Conservation (phyloP, 176 grass and related monocot species). For the Chloris gayana region DNA sequence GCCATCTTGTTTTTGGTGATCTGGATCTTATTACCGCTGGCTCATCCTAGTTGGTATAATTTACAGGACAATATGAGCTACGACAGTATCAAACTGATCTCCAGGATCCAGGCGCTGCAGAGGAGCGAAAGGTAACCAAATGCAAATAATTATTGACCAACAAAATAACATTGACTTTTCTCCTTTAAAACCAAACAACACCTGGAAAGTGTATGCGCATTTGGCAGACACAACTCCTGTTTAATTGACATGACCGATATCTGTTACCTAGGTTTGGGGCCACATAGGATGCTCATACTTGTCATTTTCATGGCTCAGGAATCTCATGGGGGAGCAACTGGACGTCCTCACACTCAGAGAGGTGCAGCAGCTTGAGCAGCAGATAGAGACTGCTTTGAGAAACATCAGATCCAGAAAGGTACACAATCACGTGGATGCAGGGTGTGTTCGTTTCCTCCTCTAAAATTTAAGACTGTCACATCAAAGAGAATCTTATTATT, state of each 20-base stretch:
- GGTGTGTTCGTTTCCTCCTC: too few species aligned
- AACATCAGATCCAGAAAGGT: conserved; percentile 79
- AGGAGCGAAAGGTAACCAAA: conserved; percentile 50
- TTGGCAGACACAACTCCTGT: conserved; percentile 23
- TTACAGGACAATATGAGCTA: conserved; percentile 35
- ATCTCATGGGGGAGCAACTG: conserved; percentile 74
- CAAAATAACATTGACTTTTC: not conserved
- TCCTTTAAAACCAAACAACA: not conserved
- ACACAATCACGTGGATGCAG: not conserved
- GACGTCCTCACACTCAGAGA: conserved; percentile 55
- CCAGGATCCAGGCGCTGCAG: conserved; percentile 45
- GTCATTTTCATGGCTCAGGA: conserved; percentile 41
- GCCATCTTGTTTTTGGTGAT: not conserved
- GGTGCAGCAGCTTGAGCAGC: conserved; percentile 68
- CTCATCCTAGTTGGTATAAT: not conserved
- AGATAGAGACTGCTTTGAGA: conserved; percentile 52
- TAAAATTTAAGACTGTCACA: too few species aligned
- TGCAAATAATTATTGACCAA: not conserved
- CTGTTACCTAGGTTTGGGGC: not conserved
- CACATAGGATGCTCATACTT: not conserved
- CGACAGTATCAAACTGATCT: conserved; percentile 38
- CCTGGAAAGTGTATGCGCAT: not conserved
- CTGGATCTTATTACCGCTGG: not conserved
- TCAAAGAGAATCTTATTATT: too few species aligned
- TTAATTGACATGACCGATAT: not conserved